Evolutionary conservation across 352 stramenopile genomes (phyloP).

Genomic region (Sclerospora graminicola): DNA sequence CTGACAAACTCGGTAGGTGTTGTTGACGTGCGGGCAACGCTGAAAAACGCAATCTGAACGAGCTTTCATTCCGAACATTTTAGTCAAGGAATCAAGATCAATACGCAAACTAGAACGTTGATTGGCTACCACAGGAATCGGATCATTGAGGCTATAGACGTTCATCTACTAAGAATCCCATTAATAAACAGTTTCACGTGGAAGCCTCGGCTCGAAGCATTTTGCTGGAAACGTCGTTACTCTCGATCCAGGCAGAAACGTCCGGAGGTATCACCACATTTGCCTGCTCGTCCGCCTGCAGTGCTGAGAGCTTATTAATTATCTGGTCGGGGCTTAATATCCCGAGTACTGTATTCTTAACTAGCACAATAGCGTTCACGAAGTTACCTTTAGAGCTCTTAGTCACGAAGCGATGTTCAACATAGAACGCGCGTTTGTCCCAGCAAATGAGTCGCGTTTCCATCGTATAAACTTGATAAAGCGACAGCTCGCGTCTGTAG

Average conservation of each 20-base stretch:
- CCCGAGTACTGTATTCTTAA: constrained; percentile 81
- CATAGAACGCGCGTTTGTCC: constrained; percentile 77
- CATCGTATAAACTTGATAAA: constrained; percentile 58
- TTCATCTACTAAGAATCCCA: too few species aligned
- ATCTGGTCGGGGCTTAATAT: constrained; percentile 45
- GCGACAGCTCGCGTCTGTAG: constrained; percentile 68
- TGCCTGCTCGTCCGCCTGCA: constrained; percentile 18
- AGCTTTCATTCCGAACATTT: too few species aligned
- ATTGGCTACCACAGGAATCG: too few species aligned
- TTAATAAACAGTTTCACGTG: too few species aligned
- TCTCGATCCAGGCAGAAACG: constrained; percentile 56
- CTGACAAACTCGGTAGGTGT: too few species aligned
- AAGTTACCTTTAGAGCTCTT: constrained; percentile 28
- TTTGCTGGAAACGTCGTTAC: constrained; percentile 68
- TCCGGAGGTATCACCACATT: constrained; percentile 39
- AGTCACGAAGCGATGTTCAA: constrained; percentile 81
- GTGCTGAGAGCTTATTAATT: constrained; percentile 40
- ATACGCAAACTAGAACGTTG: too few species aligned
- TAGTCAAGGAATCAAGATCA: too few species aligned
- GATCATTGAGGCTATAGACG: too few species aligned
- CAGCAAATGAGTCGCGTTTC: constrained; percentile 70
- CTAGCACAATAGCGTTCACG: constrained; percentile 77
- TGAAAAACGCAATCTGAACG: too few species aligned
- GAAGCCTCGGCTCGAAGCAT: constrained; percentile 35
- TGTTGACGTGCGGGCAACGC: too few species aligned